Percentiles rank a stretch among this genome's conserved stretches.
Evolutionary conservation across 2,329 filamentous ascomycete genomes (phyloP).

Genomic region (Capronia americana): DNA sequence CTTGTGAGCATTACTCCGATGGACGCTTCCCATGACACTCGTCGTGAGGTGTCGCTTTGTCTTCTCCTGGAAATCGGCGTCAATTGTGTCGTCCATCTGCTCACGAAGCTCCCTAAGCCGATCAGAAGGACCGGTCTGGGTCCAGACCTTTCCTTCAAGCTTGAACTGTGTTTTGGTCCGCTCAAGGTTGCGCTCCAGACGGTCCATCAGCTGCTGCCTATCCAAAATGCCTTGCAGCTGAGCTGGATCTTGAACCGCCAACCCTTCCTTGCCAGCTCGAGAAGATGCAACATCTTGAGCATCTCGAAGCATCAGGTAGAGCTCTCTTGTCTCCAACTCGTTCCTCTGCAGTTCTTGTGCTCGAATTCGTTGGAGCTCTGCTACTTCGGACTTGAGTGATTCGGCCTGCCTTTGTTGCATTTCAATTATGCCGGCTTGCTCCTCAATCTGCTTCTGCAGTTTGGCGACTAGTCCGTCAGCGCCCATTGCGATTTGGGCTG

Average conservation of each 20-base stretch:
- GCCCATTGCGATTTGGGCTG: constrained; percentile 82
- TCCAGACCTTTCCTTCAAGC: constrained; percentile 90
- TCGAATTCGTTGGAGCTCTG: constrained; percentile 81
- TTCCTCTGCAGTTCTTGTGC: constrained; percentile 92
- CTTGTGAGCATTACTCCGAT: constrained; percentile 57
- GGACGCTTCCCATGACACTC: constrained; percentile 75
- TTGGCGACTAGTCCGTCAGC: constrained; percentile 93
- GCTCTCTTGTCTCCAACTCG: constrained; percentile 91
- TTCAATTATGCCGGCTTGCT: constrained; percentile 88
- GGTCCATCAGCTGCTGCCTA: constrained; percentile 88
- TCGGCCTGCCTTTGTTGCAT: constrained; percentile 86
- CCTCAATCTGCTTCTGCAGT: constrained; percentile 90
- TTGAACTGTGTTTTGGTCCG: constrained; percentile 98
- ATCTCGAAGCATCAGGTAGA: constrained; percentile 98
- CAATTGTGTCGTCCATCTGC: constrained; percentile 80
- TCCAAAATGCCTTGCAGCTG: constrained; percentile 93
- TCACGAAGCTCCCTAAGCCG: constrained; percentile 89
- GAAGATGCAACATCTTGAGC: constrained; percentile 95
- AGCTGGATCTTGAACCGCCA: constrained; percentile 69
- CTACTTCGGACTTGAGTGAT: constrained; percentile 84
- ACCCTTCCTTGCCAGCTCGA: constrained; percentile 69
- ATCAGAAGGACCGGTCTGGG: constrained; percentile 86
- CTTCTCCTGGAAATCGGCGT: constrained; percentile 58
- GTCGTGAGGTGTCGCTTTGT: constrained; percentile 70
- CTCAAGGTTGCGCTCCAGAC: constrained; percentile 93